Evolutionary conservation across 495 filamentous ascomycete species (phyloP), one percentile per base, ranked within the genome.

Genomic region (Mycothermus thermophilus): DNA sequence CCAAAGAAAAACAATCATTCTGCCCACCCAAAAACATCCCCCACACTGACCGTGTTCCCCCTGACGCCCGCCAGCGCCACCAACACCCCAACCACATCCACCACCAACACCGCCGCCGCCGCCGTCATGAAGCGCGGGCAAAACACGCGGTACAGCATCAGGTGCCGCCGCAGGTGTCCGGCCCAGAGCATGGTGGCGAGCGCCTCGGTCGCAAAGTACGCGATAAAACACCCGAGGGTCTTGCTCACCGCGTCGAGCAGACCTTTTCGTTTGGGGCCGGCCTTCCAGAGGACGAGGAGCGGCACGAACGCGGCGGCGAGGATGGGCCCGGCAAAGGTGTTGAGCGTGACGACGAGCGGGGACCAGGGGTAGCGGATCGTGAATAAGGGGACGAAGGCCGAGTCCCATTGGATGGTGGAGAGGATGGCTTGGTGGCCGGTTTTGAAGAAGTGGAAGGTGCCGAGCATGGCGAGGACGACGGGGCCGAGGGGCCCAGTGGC

Each of bases 71-170:
- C 59, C 32, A 94, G 50, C 29, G 71, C 71, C 12, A 93, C 66
- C 13, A 77, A 19, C 10, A 83, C 66, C 2, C 72, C 67, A 14
- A 93, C 67, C 1, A 90, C 36, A 45, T 96, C 90, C 9, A 90
- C 76, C 10, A 84, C 68, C 13, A 84, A 44, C 34, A 95, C 43
- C 23, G 79, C 74, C 1, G 64, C 62, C 0, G 80, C 80, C 2
- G 80, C 84, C 43, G 81, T 71, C 83, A 96, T 83, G 55, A 85
- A 96, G 23, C 85, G 55, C 21, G 90, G 90, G 54, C 64, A 76
- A 46, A 97, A 97, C 33, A 97, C 84, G n/a, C 92, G 74, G 58
- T 88, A 95, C 20, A 97, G 65, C 92, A 97, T 97, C 30, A 97
- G 64, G 60, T 99, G 90, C 32, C 90, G 68, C 24, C 92, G 63